phyloP scores from a whole-genome alignment of 345 rosid genomes.

The Mallotus nudiflorus region DNA sequence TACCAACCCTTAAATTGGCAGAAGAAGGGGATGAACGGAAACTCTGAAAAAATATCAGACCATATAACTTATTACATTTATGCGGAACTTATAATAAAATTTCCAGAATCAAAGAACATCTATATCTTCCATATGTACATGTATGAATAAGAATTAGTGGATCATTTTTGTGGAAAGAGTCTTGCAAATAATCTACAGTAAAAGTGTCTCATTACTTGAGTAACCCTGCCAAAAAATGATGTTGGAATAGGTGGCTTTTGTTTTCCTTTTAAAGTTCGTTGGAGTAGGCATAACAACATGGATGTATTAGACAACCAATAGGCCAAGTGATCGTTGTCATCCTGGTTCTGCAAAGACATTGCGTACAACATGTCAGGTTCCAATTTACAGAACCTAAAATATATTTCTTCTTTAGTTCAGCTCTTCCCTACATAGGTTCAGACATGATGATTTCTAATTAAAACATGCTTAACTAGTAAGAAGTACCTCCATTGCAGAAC shows the following conservation, averaged over 20 bases:
- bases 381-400: not conserved
- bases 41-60: constrained; percentile 48
- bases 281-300: constrained; percentile 29
- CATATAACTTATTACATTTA: not conserved
- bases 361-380: constrained; percentile 6
- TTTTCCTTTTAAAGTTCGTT: constrained; percentile 20
- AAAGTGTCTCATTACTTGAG: constrained; percentile 27
- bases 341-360: constrained; percentile 60
- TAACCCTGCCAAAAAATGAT: constrained; percentile 89
- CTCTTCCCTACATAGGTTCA: not conserved
- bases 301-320: constrained; percentile 97
- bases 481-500: constrained; percentile 91
- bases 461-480: not conserved
- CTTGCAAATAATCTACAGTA: not conserved
- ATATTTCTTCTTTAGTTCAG: not conserved
- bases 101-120: constrained; percentile 11
- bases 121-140: not conserved
- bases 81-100: not conserved
- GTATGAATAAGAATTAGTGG: not conserved
- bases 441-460: not conserved
- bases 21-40: constrained; percentile 92
- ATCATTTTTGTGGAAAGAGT: not conserved
- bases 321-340: constrained; percentile 83
- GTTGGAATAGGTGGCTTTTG: constrained; percentile 75
- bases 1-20: constrained; percentile 61